Conservation (phyloP, 2,329 filamentous ascomycete genomes). For the Delphinella strobiligena region DNA sequence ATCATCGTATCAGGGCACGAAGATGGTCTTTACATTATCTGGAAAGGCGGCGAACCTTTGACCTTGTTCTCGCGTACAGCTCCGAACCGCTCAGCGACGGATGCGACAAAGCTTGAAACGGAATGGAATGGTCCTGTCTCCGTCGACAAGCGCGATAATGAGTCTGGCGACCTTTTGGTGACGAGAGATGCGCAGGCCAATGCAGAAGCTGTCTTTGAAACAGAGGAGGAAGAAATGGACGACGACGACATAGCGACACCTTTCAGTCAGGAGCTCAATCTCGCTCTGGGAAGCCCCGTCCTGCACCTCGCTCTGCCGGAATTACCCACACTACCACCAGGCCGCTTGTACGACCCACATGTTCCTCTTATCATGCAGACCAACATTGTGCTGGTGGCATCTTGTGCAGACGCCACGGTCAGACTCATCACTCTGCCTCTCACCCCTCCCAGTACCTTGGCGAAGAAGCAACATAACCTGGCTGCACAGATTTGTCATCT, state of each 20-base stretch:
- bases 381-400: constrained; percentile 40
- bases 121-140: constrained; percentile 5
- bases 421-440: constrained; percentile 44
- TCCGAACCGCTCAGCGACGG: constrained; percentile 3
- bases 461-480: constrained; percentile 21
- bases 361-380: constrained; percentile 26
- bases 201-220: constrained; percentile 19
- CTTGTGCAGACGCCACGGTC: constrained; percentile 45
- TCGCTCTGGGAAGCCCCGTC: constrained; percentile 42
- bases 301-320: constrained; percentile 40
- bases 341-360: background rate
- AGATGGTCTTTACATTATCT: constrained; percentile 45
- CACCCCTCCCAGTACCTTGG: constrained; percentile 34
- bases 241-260: constrained; percentile 41
- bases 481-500: constrained; percentile 39
- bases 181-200: background rate
- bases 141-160: background rate
- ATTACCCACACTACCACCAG: constrained; percentile 15
- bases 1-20: constrained; percentile 49
- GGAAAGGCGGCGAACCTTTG: constrained; percentile 43
- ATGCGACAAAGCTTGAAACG: background rate
- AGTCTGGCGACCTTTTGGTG: background rate
- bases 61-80: too few relatives aligned
- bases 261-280: constrained; percentile 42
- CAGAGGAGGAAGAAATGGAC: constrained; percentile 47